phyloP scores from a whole-genome alignment of 192 early-diverging fungal species.

The Pilaira anomala region DNA sequence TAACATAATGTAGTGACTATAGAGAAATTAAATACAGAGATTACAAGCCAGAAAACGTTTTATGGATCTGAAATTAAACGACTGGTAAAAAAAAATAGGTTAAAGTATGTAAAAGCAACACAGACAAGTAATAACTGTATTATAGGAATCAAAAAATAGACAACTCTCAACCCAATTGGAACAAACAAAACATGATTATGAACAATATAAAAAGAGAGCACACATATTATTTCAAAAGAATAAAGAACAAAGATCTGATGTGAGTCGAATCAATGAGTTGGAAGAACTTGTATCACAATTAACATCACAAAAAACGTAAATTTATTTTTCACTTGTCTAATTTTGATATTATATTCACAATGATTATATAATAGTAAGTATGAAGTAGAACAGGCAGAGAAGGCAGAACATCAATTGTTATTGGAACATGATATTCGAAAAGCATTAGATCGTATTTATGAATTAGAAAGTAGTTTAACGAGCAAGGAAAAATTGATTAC shows the following conservation, averaged over 20 bases:
- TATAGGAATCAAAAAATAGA: constrained; percentile 45
- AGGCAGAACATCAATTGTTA: constrained; percentile 19
- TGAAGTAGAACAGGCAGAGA: constrained; percentile 10
- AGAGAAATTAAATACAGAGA: constrained; percentile 11
- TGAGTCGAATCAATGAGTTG: constrained; percentile 24
- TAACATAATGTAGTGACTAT: not conserved
- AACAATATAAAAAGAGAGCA: constrained; percentile 56
- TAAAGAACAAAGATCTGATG: constrained; percentile 9
- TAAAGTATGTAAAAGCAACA: not conserved
- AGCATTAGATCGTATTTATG: constrained; percentile 29
- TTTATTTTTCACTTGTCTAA: not conserved
- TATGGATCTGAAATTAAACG: constrained; percentile 1
- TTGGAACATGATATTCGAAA: constrained; percentile 35
- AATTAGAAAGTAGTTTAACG: constrained; percentile 28
- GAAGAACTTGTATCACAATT: constrained; percentile 31
- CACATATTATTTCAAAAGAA: constrained; percentile 46
- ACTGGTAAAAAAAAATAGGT: not conserved
- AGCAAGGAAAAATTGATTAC: not conserved
- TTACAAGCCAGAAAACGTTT: constrained; percentile 9
- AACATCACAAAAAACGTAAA: constrained; percentile 29
- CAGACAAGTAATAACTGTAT: not conserved
- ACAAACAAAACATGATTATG: constrained; percentile 48
- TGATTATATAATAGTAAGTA: constrained; percentile 27
- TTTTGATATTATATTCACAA: too few species aligned
- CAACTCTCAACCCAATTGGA: constrained; percentile 43